These are phyloP conservation scores for Fusarium sulawesiense DNA, from an alignment of 2,329 filamentous ascomycete genomes.

Conservation along the genomic window DNA sequence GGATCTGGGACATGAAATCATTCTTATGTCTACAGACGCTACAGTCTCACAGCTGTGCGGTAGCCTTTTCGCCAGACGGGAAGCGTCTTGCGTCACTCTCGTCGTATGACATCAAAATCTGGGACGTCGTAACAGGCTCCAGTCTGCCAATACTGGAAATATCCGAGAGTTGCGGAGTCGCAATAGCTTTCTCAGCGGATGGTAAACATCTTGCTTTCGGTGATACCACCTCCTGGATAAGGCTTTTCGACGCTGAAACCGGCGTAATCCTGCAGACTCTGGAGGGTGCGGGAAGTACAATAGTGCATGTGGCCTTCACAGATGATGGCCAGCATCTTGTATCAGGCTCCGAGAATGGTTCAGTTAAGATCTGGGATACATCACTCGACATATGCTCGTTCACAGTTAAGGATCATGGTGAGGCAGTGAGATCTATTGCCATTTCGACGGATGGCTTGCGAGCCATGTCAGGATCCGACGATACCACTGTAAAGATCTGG, in stretches of 20 bases:
- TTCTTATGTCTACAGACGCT: not conserved
- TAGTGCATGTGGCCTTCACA: rapidly evolving
- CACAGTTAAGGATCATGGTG: not conserved
- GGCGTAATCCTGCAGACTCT: not conserved
- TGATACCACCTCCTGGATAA: rapidly evolving
- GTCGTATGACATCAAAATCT: rapidly evolving
- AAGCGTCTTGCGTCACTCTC: rapidly evolving
- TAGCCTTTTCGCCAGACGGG: not conserved
- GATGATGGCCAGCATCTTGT: not conserved
- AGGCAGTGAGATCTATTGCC: rapidly evolving
- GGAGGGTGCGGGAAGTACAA: rapidly evolving
- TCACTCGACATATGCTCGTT: rapidly evolving
- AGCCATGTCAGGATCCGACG: rapidly evolving
- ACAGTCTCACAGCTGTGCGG: not conserved
- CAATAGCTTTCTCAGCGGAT: not conserved
- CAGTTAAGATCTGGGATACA: rapidly evolving
- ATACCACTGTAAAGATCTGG: not conserved
- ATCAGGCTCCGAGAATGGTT: rapidly evolving
- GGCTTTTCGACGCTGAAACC: rapidly evolving
- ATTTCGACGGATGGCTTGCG: not conserved
- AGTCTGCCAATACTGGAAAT: too few species aligned
- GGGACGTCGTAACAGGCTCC: rapidly evolving
- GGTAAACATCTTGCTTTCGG: rapidly evolving
- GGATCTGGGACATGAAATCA: rapidly evolving
- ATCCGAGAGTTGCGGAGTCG: too few species aligned